These are phyloP conservation scores for Penicillium sp. DNA, from an alignment of 2,329 filamentous ascomycete genomes.

Conservation along the genomic window DNA sequence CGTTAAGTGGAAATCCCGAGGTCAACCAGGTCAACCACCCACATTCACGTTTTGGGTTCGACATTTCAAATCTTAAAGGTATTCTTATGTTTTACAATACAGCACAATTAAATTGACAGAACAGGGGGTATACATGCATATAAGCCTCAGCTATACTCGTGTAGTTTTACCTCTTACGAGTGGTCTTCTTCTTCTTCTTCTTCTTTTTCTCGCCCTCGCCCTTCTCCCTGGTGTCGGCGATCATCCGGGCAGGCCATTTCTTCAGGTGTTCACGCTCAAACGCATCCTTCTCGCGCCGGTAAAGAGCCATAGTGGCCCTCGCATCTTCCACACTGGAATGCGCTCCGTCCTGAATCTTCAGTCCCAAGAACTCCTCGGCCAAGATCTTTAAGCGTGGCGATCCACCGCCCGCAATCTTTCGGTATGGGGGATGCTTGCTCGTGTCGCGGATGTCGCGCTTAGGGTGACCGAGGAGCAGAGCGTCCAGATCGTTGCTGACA, in stretches of 20 bases:
- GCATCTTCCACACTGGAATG: constrained; percentile 75
- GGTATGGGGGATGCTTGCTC: constrained; percentile 73
- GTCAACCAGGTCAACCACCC: neutral
- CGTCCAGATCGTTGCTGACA: constrained; percentile 74
- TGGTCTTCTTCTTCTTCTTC: constrained; percentile 50
- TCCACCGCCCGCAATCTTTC: constrained; percentile 56
- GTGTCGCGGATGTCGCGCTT: constrained; percentile 81
- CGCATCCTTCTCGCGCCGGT: constrained; percentile 75
- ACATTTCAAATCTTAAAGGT: neutral
- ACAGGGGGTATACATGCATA: constrained; percentile 25
- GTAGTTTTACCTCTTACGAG: constrained; percentile 40
- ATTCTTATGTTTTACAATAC: neutral
- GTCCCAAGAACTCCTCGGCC: constrained; percentile 58
- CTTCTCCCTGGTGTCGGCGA: constrained; percentile 36
- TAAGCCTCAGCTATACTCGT: constrained; percentile 4
- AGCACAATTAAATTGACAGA: constrained; percentile 18
- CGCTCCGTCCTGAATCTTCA: constrained; percentile 62
- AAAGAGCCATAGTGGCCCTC: constrained; percentile 84
- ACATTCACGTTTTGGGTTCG: neutral
- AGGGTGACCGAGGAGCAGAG: constrained; percentile 76
- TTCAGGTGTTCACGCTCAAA: constrained; percentile 82
- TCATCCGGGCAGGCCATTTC: constrained; percentile 56
- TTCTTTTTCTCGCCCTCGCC: constrained; percentile 44
- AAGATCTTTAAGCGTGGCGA: constrained; percentile 58
- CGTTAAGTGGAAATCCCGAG: constrained; percentile 29